Conservation (phyloP, 2,329 filamentous ascomycete genomes). For the Arthrobotrys sphaeroides region DNA sequence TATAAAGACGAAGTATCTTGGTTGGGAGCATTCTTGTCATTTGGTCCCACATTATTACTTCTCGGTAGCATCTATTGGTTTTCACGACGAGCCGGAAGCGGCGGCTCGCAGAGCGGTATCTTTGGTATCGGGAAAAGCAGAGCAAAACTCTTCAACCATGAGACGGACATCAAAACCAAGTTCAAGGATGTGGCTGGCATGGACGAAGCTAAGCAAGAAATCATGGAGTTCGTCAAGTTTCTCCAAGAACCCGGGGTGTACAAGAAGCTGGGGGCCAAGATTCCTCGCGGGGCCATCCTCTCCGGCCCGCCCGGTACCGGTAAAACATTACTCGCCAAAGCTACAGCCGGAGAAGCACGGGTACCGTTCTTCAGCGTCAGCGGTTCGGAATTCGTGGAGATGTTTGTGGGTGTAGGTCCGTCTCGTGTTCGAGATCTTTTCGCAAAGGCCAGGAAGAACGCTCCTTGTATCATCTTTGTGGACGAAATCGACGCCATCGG, state of each 20-base stretch:
- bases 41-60: slow-evolving; percentile 86
- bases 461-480: slow-evolving; percentile 99
- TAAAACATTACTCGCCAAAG: slow-evolving; percentile 97
- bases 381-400: slow-evolving; percentile 98
- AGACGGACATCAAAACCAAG: slow-evolving; percentile 95
- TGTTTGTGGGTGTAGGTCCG: slow-evolving; percentile 98
- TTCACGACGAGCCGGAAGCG: slow-evolving; percentile 76
- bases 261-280: slow-evolving; percentile 94
- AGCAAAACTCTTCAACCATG: slow-evolving; percentile 97
- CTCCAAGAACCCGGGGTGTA: slow-evolving; percentile 92
- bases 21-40: slow-evolving; percentile 76
- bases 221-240: slow-evolving; percentile 99
- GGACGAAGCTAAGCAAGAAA: slow-evolving; percentile 97
- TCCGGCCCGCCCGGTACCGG: slow-evolving; percentile 98
- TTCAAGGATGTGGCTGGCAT: slow-evolving; percentile 96
- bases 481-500: slow-evolving; percentile 99
- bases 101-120: slow-evolving; percentile 76
- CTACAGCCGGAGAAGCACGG: slow-evolving; percentile 93
- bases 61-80: slow-evolving; percentile 84
- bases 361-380: slow-evolving; percentile 99
- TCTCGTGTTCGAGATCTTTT: slow-evolving; percentile 95
- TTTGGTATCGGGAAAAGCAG: slow-evolving; percentile 96
- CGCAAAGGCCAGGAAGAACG: slow-evolving; percentile 90
- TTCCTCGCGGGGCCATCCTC: slow-evolving; percentile 93
- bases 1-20: slow-evolving; percentile 81